These are phyloP conservation scores for Hypoxylon lienhwacheense DNA, from an alignment of 495 filamentous ascomycete genomes.

Conservation along the genomic window DNA sequence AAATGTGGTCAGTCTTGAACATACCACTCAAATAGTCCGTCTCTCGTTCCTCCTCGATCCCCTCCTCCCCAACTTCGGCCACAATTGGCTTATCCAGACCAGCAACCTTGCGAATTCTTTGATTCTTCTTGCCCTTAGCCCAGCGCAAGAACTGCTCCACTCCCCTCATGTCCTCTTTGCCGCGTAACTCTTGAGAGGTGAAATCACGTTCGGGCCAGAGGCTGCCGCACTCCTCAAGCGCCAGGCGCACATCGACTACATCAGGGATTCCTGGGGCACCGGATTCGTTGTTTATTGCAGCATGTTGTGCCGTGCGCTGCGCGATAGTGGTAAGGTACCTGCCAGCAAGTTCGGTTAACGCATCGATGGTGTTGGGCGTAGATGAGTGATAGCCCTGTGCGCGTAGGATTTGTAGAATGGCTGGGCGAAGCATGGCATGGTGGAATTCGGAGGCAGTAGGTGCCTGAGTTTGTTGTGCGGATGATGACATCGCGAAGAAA, in stretches of 20 bases:
- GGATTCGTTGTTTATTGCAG: conserved; percentile 46
- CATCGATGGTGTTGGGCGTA: conserved; percentile 73
- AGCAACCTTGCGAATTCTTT: conserved; percentile 64
- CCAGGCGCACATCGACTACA: conserved; percentile 79
- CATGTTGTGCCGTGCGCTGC: conserved; percentile 61
- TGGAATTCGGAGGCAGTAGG: conserved; percentile 21
- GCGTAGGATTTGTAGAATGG: conserved; percentile 82
- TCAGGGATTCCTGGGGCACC: conserved; percentile 44
- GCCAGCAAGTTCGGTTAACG: conserved; percentile 71
- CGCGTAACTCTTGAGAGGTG: conserved; percentile 28
- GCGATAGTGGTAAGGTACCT: conserved; percentile 74
- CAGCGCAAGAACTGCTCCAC: conserved; percentile 73
- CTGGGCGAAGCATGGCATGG: conserved; percentile 76
- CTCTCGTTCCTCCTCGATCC: conserved; percentile 45
- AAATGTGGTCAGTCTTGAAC: conserved; percentile 4
- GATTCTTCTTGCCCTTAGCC: conserved; percentile 66
- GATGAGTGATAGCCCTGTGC: conserved; percentile 81
- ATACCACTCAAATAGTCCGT: conserved; percentile 73
- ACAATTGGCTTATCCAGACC: conserved; percentile 52
- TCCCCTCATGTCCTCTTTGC: conserved; percentile 72
- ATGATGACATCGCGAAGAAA: conserved; percentile 5
- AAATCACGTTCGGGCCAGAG: conserved; percentile 55
- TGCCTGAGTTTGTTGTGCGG: background rate
- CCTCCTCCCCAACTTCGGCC: conserved; percentile 26
- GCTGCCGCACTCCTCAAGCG: conserved; percentile 72